Evolutionary conservation across 2,329 filamentous ascomycete species (phyloP).

Genomic region (Nemania abortiva): DNA sequence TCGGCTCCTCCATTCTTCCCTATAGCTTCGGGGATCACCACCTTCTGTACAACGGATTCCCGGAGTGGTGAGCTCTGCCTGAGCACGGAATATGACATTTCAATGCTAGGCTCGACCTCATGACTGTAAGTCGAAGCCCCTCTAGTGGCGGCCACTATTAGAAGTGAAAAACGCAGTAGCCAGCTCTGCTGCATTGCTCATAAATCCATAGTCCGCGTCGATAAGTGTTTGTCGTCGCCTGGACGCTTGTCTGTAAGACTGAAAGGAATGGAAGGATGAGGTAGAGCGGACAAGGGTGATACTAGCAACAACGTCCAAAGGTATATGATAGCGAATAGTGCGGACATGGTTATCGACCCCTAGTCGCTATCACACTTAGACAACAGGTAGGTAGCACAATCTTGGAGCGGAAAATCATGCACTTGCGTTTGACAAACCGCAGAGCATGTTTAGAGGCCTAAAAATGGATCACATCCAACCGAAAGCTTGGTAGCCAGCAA

Average conservation of each 20-base stretch:
- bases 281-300: conserved; percentile 37
- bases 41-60: not conserved
- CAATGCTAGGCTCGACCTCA: conserved; percentile 31
- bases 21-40: conserved; percentile 30
- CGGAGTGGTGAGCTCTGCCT: not conserved
- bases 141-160: conserved; percentile 50
- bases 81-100: conserved; percentile 9
- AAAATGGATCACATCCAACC: conserved; percentile 31
- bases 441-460: conserved; percentile 23
- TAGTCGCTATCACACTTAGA: conserved; percentile 17
- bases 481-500: conserved; percentile 20
- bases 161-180: conserved; percentile 48
- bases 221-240: conserved; percentile 39
- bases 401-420: conserved; percentile 41
- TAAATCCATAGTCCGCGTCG: conserved; percentile 46
- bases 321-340: conserved; percentile 37
- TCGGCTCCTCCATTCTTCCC: conserved; percentile 32
- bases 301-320: conserved; percentile 35
- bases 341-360: conserved; percentile 14
- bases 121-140: conserved; percentile 42
- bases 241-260: conserved; percentile 43
- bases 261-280: conserved; percentile 38
- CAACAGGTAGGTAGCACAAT: conserved; percentile 6
- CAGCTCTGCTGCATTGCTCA: conserved; percentile 51
- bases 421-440: conserved; percentile 32